A percentile compares a stretch with the other conserved stretches of the same genome.
Conservation (phyloP, 441 rosid genomes). For the Populus trichocarpa region DNA sequence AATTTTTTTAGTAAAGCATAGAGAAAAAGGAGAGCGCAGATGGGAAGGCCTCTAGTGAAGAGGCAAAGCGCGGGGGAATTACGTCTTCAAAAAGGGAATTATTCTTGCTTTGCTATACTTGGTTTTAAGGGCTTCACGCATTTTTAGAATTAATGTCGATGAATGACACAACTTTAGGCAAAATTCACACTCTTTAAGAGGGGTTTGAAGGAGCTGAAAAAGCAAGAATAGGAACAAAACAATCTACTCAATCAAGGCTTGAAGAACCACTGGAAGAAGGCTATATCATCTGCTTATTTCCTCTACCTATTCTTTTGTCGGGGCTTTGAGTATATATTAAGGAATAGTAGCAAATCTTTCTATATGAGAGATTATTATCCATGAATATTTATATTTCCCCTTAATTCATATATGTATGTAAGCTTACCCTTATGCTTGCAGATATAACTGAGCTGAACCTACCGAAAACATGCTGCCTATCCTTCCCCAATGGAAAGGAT, state of each 20-base stretch:
- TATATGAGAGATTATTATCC: too few species aligned
- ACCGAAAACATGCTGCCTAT: slow-evolving; percentile 52
- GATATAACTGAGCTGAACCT: slow-evolving; percentile 67
- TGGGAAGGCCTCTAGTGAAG: not conserved
- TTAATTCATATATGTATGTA: not conserved
- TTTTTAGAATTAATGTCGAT: too few species aligned
- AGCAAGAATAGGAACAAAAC: too few species aligned
- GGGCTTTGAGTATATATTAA: too few species aligned
- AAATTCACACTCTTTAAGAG: not conserved
- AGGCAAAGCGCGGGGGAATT: slow-evolving; percentile 2
- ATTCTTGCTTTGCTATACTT: not conserved
- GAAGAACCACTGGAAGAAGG: too few species aligned
- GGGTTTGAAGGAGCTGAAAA: not conserved
- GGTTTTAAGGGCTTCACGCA: not conserved
- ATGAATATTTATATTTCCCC: not conserved
- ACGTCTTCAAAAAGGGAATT: slow-evolving; percentile 8
- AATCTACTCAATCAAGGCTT: too few species aligned
- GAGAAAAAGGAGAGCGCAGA: not conserved
- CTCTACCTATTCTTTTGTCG: too few species aligned
- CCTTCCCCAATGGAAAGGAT: slow-evolving; percentile 72
- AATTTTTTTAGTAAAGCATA: too few species aligned
- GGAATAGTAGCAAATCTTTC: too few species aligned
- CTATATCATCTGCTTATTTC: too few species aligned
- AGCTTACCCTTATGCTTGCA: slow-evolving; percentile 8
- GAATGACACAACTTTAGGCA: not conserved